Percentiles rank a stretch among this genome's conserved stretches.
These are phyloP conservation scores for Pseudognaphalium luteoalbum DNA, from an alignment of 129 eudicot species.

Conservation along the genomic window DNA sequence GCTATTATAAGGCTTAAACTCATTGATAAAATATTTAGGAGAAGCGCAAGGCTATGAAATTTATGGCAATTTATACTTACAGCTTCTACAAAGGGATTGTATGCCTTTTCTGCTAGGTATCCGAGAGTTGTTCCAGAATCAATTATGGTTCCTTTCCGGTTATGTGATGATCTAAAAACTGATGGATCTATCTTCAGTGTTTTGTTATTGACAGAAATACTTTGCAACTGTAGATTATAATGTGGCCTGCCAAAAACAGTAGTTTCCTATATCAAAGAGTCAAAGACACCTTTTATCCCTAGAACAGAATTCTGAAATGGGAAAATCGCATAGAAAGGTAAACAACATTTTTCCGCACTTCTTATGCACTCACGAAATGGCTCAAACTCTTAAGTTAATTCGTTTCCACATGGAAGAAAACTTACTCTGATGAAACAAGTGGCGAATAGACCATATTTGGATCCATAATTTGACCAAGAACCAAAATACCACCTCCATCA, in stretches of 20 bases:
- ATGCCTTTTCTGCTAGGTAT: slow-evolving; percentile 84
- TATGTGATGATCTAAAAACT: slow-evolving; percentile 61
- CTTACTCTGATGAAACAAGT: slow-evolving; percentile 83
- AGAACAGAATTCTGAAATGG: not conserved
- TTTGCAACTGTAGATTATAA: slow-evolving; percentile 67
- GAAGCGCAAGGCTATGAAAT: not conserved
- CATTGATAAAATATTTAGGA: not conserved
- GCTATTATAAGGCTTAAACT: too few relatives aligned
- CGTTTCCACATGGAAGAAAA: slow-evolving; percentile 5
- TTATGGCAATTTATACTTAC: slow-evolving; percentile 46
- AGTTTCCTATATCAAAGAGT: not conserved
- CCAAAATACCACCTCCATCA: slow-evolving; percentile 92
- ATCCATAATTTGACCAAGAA: slow-evolving; percentile 80
- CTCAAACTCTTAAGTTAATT: not conserved
- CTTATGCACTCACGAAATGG: not conserved
- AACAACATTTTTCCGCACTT: not conserved
- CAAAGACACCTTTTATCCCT: not conserved
- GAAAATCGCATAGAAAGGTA: not conserved
- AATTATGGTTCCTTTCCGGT: slow-evolving; percentile 77
- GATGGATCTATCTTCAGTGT: slow-evolving; percentile 55
- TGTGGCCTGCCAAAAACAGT: slow-evolving; percentile 59
- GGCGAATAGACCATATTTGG: slow-evolving; percentile 90
- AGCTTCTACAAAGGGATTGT: slow-evolving; percentile 66
- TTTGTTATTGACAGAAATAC: slow-evolving; percentile 76
- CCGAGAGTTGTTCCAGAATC: slow-evolving; percentile 98